Evolutionary conservation across 371 early-diverging fungal genomes (phyloP), one percentile per base, ranked within the genome.

Genomic region (Apophysomyces ossiformis): DNA sequence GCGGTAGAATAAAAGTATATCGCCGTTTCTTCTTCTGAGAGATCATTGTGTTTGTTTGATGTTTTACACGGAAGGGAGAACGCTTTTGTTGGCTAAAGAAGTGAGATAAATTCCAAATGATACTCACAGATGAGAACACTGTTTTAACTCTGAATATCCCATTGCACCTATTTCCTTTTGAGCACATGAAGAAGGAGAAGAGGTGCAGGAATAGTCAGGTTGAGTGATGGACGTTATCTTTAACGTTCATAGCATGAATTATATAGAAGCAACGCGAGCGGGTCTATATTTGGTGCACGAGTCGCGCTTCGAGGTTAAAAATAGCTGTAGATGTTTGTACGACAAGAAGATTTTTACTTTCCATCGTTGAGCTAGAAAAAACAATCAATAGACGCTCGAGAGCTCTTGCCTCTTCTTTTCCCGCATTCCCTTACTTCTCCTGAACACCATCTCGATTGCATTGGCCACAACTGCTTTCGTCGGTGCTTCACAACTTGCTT

Each of bases 391-490:
- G 54, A 50, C 54, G 54, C 21, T 5, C 54, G 54, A 21, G 54
- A 50, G 54, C 9, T 4, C 54, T 50, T 50, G 32, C 16, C 16
- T 26, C 21, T 50, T 21, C 21, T 50, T 21, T 50, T 50, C 21
- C 54, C 21, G 54, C 54, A 50, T 50, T 50, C 54, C 54, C 54
- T 50, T 50, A 50, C 54, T 50, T 50, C 54, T 50, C 54, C 54
- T 50, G 54, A 50, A 50, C 54, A 50, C 54, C 54, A 50, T 50
- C 54, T 50, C 54, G 54, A 50, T 50, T 50, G 54, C 54, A 50
- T 50, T 50, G 54, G 21, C 21, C 21, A 21, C 54, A 50, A 50
- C 21, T 50, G 54, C 54, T 50, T 50, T 50, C 54, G 54, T 50
- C 9, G 54, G 54, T 50, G 54, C n/a, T 50, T 50, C 54, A 7